phyloP scores from a whole-genome alignment of 1,139 yeast species.

The Suhomyces maxii region DNA sequence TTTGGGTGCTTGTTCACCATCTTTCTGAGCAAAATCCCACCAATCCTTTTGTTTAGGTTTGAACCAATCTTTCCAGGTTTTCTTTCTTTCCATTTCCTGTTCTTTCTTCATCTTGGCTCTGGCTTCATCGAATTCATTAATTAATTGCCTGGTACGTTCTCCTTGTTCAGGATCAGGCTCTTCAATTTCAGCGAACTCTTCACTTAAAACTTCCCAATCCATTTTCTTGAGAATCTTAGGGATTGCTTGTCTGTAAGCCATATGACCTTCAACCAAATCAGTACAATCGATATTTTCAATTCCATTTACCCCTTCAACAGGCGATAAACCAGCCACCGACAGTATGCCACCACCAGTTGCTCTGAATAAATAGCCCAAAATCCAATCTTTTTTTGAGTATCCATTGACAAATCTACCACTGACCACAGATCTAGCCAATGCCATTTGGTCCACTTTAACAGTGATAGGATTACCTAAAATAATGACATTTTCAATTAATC shows the following conservation, averaged over 20 bases:
- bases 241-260: slow-evolving; percentile 93
- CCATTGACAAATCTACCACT: slow-evolving; percentile 92
- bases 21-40: slow-evolving; percentile 64
- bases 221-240: slow-evolving; percentile 70
- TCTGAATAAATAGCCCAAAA: slow-evolving; percentile 88
- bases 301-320: slow-evolving; percentile 61
- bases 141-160: slow-evolving; percentile 76
- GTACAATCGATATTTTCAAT: slow-evolving; percentile 88
- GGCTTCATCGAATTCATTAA: slow-evolving; percentile 84
- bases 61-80: slow-evolving; percentile 64
- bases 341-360: slow-evolving; percentile 95
- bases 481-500: slow-evolving; percentile 85
- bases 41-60: slow-evolving; percentile 80
- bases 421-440: slow-evolving; percentile 80
- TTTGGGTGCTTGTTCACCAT: neutral
- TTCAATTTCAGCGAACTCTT: slow-evolving; percentile 92
- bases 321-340: slow-evolving; percentile 85
- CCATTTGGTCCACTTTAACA: slow-evolving; percentile 73
- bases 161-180: slow-evolving; percentile 91
- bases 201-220: slow-evolving; percentile 83
- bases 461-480: slow-evolving; percentile 90
- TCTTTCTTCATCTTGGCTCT: slow-evolving; percentile 53
- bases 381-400: slow-evolving; percentile 92
- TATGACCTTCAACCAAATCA: slow-evolving; percentile 86
- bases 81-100: slow-evolving; percentile 33